Evolutionary conservation across 495 filamentous ascomycete species (phyloP), one percentile per base, ranked within the genome.

Genomic region (Beverwykella pulmonaria): DNA sequence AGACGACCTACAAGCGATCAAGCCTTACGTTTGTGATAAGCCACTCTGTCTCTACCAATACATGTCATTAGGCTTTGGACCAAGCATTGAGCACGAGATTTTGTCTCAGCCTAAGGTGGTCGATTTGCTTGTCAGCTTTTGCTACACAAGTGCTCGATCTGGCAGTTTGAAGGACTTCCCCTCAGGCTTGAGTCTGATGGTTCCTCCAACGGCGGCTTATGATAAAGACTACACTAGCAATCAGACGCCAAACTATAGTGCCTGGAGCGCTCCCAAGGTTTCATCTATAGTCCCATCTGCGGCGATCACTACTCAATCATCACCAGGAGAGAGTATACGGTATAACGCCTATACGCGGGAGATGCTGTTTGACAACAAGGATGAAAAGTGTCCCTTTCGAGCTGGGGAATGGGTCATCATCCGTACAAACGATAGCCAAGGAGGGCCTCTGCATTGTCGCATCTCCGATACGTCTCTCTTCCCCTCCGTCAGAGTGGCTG

Each of bases 11-110:
- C 90, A 93, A 68, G 89, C 93, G n/a, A 79, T 98, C 47, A 93
- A 92, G 63, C 93, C 93, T 0, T 97, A 94, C 70, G 92, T 97
- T 20, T 98, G 93, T 80, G 86, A 84, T 27, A 84, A 86, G 20
- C 83, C 82, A 2, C 81, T 98, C 8, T 98, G 93, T 72, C 78
- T 96, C 1, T 94, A 92, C 68, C 93, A 98, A 71, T 97, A 95
- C 78, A 90, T 97, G 85, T 82, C 83, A n/a, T 81, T 94, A 26
- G 92, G 91, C 0, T 87, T 96, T 74, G 93, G 93, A 0, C 88
- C 91, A 1, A 90, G 86, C 71, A 84, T 96, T 59, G 92, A 97
- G 72, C 84, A 91, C 72, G 92, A 96, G 71, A 90, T 98, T 30
- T 64, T 88, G 29, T 83, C 86, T 17, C 89, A 94, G 67, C 92